A percentile compares a stretch with the other conserved stretches of the same genome.
phyloP scores from a whole-genome alignment of 495 filamentous ascomycete genomes.

The Venustampulla echinocandica region DNA sequence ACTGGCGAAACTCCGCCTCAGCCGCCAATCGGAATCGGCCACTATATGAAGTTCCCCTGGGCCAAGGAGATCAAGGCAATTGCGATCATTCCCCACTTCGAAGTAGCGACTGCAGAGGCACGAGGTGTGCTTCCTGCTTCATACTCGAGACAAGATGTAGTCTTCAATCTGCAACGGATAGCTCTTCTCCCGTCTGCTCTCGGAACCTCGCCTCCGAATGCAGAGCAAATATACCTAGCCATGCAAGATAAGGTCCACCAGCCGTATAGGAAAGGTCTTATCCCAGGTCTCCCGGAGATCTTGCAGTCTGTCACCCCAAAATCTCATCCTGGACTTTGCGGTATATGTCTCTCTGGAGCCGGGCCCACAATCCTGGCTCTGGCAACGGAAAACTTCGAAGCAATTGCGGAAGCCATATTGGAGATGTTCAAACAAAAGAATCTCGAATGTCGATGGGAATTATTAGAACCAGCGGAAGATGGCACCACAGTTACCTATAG shows the following conservation, averaged over 20 bases:
- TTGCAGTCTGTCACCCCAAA: constrained; percentile 76
- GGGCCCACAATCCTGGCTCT: constrained; percentile 91
- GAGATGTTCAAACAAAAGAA: constrained; percentile 53
- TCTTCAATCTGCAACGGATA: constrained; percentile 90
- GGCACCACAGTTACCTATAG: constrained; percentile 59
- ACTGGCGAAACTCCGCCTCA: constrained; percentile 75
- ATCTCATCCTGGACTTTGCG: constrained; percentile 77
- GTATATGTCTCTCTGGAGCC: constrained; percentile 87
- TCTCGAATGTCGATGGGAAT: constrained; percentile 76
- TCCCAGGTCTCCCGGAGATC: constrained; percentile 86
- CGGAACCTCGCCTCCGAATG: constrained; percentile 80
- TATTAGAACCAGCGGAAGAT: constrained; percentile 79
- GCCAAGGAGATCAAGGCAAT: constrained; percentile 89
- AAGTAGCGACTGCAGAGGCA: constrained; percentile 82
- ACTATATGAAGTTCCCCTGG: constrained; percentile 89
- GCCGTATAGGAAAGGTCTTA: constrained; percentile 79
- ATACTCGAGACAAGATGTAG: constrained; percentile 72
- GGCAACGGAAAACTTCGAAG: constrained; percentile 76
- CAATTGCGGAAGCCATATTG: constrained; percentile 73
- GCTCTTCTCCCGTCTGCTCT: constrained; percentile 79
- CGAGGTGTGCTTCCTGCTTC: constrained; percentile 67
- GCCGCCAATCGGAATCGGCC: constrained; percentile 84
- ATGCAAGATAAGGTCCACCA: constrained; percentile 99
- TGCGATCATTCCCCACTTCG: constrained; percentile 89
- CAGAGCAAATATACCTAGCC: constrained; percentile 84